Base-by-base conservation (phyloP, 306 rosid species). In the Vigna hirtella region DNA sequence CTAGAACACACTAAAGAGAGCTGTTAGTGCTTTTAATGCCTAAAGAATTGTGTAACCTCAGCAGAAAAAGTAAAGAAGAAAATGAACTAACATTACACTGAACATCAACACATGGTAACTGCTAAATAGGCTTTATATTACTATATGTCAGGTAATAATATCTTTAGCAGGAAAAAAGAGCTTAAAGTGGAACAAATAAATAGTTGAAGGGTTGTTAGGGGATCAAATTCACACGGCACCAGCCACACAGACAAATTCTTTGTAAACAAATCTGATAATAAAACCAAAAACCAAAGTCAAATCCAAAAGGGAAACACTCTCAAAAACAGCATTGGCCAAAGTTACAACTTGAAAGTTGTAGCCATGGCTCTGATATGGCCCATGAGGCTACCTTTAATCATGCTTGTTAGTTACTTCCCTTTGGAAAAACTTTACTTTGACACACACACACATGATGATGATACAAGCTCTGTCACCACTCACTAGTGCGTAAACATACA, bases 401-500 rank as follows among this genome's bases (percentile, higher is more conserved):
- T 49, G 72, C 17, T 53, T 13, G 43, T 48, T 47, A 12, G 32
- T 58, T 17, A 10, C 38, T 20, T 12, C 8, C 11, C 47, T 18
- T 66, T 30, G 77, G 30, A 38, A 42, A 38, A 55, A 51, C 51
- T 7, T 26, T 59, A 45, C 70, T 26, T 26, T 26, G 28, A 76
- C 72, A 69, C 43, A 76, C 72, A 51, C 22, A 76, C 66, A 51
- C 16, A 34, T 38, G 63, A 26, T 45, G 50, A 3, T 59, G 67
- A 64, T 72, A 5, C 78, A 64, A 62, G 26, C 45, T 45, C 48
- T 20, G 10, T 70, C 38, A 62, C 77, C 28, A 26, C 6, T 69
- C 43, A 51, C 59, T 59, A 51, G 81, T 75, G 77, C 43, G 30
- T 50, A 59, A 5, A 64, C 82, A 76, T 63, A 63, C 50, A 45